Conservation (phyloP, 495 filamentous ascomycete genomes). For the Aspergillus homomorphus region DNA sequence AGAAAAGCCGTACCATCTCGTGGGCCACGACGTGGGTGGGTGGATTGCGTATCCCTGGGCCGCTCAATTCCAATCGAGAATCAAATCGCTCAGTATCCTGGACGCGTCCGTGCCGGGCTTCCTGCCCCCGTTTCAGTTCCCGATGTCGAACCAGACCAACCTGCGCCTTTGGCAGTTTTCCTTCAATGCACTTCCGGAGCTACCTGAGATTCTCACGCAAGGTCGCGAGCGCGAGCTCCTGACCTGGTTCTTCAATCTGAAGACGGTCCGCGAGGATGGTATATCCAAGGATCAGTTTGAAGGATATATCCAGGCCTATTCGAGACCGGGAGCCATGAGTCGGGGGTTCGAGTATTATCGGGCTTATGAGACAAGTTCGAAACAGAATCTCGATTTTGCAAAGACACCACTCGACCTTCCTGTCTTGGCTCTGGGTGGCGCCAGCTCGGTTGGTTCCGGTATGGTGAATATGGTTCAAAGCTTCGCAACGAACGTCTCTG, state of each 20-base stretch:
- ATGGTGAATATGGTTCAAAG: slow-evolving; percentile 22
- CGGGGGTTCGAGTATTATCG: slow-evolving; percentile 31
- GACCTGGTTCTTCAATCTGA: slow-evolving; percentile 27
- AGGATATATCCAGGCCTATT: slow-evolving; percentile 24
- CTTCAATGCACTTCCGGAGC: slow-evolving; percentile 26
- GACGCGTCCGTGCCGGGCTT: slow-evolving; percentile 27
- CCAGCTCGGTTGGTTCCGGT: slow-evolving; percentile 19
- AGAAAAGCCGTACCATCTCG: slow-evolving; percentile 23
- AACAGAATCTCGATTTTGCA: slow-evolving; percentile 25
- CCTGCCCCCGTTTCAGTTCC: slow-evolving; percentile 17
- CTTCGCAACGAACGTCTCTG: slow-evolving; percentile 21
- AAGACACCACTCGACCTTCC: slow-evolving; percentile 24
- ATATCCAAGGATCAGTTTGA: slow-evolving; percentile 19
- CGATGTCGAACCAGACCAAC: slow-evolving; percentile 20
- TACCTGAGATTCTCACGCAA: slow-evolving; percentile 23
- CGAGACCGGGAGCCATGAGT: slow-evolving; percentile 28
- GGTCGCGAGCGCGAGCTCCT: slow-evolving; percentile 26
- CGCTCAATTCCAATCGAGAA: slow-evolving; percentile 21
- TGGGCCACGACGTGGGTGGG: slow-evolving; percentile 28
- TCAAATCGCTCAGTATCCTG: slow-evolving; percentile 27
- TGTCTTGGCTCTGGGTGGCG: slow-evolving; percentile 25
- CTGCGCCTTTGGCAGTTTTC: slow-evolving; percentile 31
- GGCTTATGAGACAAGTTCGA: slow-evolving; percentile 24
- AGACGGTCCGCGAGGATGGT: slow-evolving; percentile 19
- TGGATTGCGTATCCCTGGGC: slow-evolving; percentile 31